Conservation (phyloP, 257 asterid genomes). For the Plantago ovata region DNA sequence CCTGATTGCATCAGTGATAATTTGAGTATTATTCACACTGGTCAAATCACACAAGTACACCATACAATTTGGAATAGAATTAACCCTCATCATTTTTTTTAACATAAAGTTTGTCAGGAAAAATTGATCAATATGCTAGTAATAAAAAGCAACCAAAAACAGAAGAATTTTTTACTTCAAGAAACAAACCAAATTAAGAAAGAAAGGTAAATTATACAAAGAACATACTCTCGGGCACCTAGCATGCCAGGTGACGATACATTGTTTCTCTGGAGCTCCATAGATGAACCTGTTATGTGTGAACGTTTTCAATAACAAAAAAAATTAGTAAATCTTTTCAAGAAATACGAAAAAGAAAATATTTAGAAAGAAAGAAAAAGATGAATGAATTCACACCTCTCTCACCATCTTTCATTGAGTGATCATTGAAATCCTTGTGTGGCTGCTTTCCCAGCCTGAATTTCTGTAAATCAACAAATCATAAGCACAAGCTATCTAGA, state of each 20-base stretch:
- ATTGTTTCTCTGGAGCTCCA: constrained; percentile 77
- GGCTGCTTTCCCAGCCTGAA: constrained; percentile 98
- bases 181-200: not conserved
- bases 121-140: not conserved
- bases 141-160: not conserved
- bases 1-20: constrained; percentile 58
- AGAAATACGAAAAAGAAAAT: not conserved
- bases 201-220: not conserved
- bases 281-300: constrained; percentile 52
- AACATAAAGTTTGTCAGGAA: constrained; percentile 4
- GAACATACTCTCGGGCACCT: constrained; percentile 75
- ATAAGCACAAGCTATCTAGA: not conserved
- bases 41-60: constrained; percentile 18
- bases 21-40: constrained; percentile 35
- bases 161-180: not conserved
- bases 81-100: constrained; percentile 7
- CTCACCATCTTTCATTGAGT: constrained; percentile 84
- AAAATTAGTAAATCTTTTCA: not conserved
- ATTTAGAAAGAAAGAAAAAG: not conserved
- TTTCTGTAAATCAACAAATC: constrained; percentile 44
- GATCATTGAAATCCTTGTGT: constrained; percentile 95
- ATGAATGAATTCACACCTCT: constrained; percentile 30
- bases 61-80: constrained; percentile 24
- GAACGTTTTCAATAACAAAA: not conserved
- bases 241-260: constrained; percentile 81